Base-by-base conservation (phyloP, 2,329 filamentous ascomycete genomes). In the Emmonsiellopsis sp. region DNA sequence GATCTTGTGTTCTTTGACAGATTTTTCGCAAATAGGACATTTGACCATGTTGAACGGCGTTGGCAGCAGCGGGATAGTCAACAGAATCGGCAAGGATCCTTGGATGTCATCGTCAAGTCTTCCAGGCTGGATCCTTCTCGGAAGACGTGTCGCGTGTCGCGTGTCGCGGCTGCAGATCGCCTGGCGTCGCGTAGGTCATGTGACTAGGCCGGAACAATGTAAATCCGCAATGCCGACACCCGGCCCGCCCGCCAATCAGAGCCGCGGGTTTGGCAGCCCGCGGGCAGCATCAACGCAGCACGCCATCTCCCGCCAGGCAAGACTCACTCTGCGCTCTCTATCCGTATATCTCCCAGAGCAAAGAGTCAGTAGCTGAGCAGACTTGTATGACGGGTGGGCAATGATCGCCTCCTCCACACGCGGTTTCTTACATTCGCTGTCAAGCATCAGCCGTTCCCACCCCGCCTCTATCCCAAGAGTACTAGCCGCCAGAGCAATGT, bases 11-110 rank as follows among this genome's bases (percentile, higher is more conserved):
- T 85, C 73, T 59, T 81, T 85, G 62, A 93, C 88, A 53, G 77
- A 74, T 62, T 85, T 84, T 64, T 80, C 77, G 74, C 88, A 94
- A 59, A 88, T 86, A 8, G 88, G 88, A 65, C 88, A 93, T 62
- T 81, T 77, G 62, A 92, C 85, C 74, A 73, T 73, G 52, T 37
- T 62, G 55, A 43, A 14, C 40, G 13, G 40, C n/a, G 4, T 21
- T 33, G 21, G n/a, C 14, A 14, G 32, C 21, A 6, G 10, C 14
- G 1, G 45, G 13, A 10, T 21, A 14, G 34, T 36, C 21, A 17
- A 37, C 33, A 48, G 32, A 9, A 21, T 34, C 14, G 14, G 14
- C 14, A 1, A 14, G 14, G 14, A 14, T 14, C 14, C 14, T 14
- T 37, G 8, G 14, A 21, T 39, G 10, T 37, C n/a, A 37, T 10